These are phyloP conservation scores for Apophysomyces variabilis DNA, from an alignment of 371 early-diverging fungal species.

Conservation along the genomic window DNA sequence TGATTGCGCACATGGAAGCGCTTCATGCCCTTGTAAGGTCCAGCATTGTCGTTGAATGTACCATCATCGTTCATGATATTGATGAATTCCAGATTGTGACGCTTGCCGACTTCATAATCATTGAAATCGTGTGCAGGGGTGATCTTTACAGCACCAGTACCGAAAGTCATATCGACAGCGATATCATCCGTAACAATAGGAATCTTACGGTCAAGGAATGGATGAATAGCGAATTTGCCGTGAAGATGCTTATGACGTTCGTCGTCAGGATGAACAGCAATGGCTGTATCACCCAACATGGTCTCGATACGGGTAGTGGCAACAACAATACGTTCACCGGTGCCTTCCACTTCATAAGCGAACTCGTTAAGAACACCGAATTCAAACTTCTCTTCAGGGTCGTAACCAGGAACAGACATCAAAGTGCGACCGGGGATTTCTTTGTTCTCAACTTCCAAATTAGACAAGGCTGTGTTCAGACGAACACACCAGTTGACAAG, in stretches of 20 bases:
- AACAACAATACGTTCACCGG: slow-evolving; percentile 89
- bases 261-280: slow-evolving; percentile 94
- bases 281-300: slow-evolving; percentile 98
- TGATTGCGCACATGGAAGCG: slow-evolving; percentile 97
- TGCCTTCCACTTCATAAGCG: slow-evolving; percentile 83
- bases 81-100: slow-evolving; percentile 92
- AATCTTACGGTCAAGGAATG: slow-evolving; percentile 90
- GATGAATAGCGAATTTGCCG: slow-evolving; percentile 95
- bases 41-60: slow-evolving; percentile 89
- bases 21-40: slow-evolving; percentile 87
- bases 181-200: slow-evolving; percentile 94
- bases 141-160: slow-evolving; percentile 99
- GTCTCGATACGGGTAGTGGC: slow-evolving; percentile 99
- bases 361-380: slow-evolving; percentile 98
- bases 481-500: slow-evolving; percentile 99
- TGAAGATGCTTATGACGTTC: slow-evolving; percentile 87
- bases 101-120: slow-evolving; percentile 98
- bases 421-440: slow-evolving; percentile 88
- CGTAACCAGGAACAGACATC: slow-evolving; percentile 91
- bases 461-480: slow-evolving; percentile 97
- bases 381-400: slow-evolving; percentile 90
- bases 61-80: slow-evolving; percentile 97
- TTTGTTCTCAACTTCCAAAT: slow-evolving; percentile 96
- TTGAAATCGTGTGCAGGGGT: slow-evolving; percentile 99
- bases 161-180: slow-evolving; percentile 95